These are phyloP conservation scores for Fusarium oxysporum DNA, from an alignment of 2,329 filamentous ascomycete genomes.

Conservation along the genomic window DNA sequence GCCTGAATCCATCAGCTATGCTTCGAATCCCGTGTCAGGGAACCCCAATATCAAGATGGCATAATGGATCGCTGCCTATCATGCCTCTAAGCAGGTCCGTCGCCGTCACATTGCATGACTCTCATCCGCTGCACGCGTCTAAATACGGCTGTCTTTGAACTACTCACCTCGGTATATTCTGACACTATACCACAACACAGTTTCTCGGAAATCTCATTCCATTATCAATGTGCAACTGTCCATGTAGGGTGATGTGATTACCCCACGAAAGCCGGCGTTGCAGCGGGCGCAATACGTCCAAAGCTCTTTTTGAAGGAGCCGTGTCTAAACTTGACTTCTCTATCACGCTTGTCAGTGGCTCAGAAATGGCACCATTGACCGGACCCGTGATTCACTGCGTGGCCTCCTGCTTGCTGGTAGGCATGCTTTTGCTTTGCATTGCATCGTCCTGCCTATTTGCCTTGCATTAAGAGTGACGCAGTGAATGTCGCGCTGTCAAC, in stretches of 20 bases:
- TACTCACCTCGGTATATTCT: conserved; percentile 20
- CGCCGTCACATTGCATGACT: conserved; percentile 33
- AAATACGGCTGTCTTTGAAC: conserved; percentile 7
- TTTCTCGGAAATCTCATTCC: conserved; percentile 18
- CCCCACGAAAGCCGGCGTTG: conserved; percentile 39
- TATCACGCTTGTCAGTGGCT: conserved; percentile 29
- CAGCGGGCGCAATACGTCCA: conserved; percentile 37
- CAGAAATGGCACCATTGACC: conserved; percentile 37
- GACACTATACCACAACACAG: conserved; percentile 10
- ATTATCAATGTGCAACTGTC: conserved; percentile 13
- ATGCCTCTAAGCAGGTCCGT: conserved; percentile 18
- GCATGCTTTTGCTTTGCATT: conserved; percentile 26
- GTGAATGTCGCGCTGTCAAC: conserved; percentile 28
- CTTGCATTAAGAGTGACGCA: conserved; percentile 38
- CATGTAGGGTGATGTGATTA: conserved; percentile 29
- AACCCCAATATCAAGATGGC: conserved; percentile 20
- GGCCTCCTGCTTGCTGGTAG: conserved; percentile 25
- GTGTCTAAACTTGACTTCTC: conserved; percentile 15
- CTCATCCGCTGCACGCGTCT: conserved; percentile 29
- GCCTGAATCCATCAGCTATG: conserved; percentile 25
- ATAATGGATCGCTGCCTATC: conserved; percentile 20
- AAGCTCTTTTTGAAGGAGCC: conserved; percentile 10
- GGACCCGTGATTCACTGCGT: conserved; percentile 27
- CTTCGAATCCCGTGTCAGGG: conserved; percentile 23
- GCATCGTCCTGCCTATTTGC: conserved; percentile 17